phyloP scores from a whole-genome alignment of 1,139 yeast species.

The Geotrichum citri-aurantii region DNA sequence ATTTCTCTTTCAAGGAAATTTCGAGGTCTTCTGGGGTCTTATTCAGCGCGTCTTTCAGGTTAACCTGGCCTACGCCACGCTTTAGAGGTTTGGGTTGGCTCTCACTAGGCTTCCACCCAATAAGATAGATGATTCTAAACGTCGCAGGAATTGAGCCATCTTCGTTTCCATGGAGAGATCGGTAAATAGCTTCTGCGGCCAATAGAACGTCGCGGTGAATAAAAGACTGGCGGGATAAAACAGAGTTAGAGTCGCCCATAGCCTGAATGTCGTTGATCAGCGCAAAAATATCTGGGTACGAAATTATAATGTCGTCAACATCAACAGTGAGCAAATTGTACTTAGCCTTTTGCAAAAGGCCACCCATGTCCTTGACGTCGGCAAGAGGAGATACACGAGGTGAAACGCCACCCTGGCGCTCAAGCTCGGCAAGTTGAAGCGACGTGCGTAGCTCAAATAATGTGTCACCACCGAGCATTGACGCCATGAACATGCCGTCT shows the following conservation, averaged over 20 bases:
- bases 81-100: constrained; percentile 66
- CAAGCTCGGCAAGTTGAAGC: constrained; percentile 75
- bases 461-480: constrained; percentile 83
- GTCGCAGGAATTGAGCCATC: constrained; percentile 50
- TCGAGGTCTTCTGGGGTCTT: constrained; percentile 6
- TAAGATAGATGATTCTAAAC: constrained; percentile 70
- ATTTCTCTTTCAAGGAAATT: constrained; percentile 2
- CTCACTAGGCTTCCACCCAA: constrained; percentile 80
- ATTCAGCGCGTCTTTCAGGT: constrained; percentile 54
- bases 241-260: constrained; percentile 84
- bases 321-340: constrained; percentile 78
- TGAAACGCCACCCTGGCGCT: constrained; percentile 70
- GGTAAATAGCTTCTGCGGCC: constrained; percentile 74
- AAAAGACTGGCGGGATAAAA: constrained; percentile 48
- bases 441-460: constrained; percentile 74
- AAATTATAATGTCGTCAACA: constrained; percentile 76
- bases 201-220: constrained; percentile 61
- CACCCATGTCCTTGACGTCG: constrained; percentile 70
- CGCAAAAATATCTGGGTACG: constrained; percentile 69
- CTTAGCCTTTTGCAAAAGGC: constrained; percentile 66
- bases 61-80: constrained; percentile 66
- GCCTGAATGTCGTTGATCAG: constrained; percentile 65
- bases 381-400: constrained; percentile 80
- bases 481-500: constrained; percentile 77
- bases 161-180: constrained; percentile 54